Evolutionary conservation across 768 basidiomycete species (phyloP), one percentile per base, ranked within the genome.

Genomic region (Kondoa malvinella): DNA sequence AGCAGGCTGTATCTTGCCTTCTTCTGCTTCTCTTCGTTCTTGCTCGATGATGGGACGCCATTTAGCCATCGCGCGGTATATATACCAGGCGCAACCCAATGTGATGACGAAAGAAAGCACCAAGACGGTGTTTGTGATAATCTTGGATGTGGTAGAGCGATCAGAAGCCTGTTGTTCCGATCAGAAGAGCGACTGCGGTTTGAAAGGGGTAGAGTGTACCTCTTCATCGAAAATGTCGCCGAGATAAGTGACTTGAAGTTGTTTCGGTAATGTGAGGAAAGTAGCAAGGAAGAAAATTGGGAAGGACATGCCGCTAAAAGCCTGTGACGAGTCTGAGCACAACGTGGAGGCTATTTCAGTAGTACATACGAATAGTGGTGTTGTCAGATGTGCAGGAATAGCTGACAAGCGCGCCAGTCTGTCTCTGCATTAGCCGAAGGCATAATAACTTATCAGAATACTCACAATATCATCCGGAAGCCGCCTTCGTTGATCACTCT

Each of bases 341-440:
- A 65, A 4, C n/a, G 26, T 25, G 25, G n/a, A 60, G 8, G 64
- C n/a, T 16, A 3, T 57, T 25, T 30, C 31, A 61, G 21, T 4
- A 33, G 2, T 29, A 30, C 4, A 17, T 1, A 89, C 83, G 75
- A 92, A 91, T 3, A 92, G 82, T 34, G 87, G 88, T 2, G 89
- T 92, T 0, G 89, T 89, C 75, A 91, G 90, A 72, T 89, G 91
- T 16, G 84, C 89, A 0, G 90, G 92, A 68, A 92, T 89, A 32
- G 86, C 89, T 72, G 86, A 87, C 66, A 86, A 80, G 34, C 87
- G 83, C 2, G 84, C 86, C 65, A 89, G 82, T 60, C 40, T 50
- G 21, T 8, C 8, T 50, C 8, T 21, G 21, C 40, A 50, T 50
- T 21, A 50, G 40, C 21, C 12, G 40, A 8, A 50, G 8, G 12